Evolutionary conservation across 78 protist species (phyloP).

Genomic region (Creolimax fragrantissima): DNA sequence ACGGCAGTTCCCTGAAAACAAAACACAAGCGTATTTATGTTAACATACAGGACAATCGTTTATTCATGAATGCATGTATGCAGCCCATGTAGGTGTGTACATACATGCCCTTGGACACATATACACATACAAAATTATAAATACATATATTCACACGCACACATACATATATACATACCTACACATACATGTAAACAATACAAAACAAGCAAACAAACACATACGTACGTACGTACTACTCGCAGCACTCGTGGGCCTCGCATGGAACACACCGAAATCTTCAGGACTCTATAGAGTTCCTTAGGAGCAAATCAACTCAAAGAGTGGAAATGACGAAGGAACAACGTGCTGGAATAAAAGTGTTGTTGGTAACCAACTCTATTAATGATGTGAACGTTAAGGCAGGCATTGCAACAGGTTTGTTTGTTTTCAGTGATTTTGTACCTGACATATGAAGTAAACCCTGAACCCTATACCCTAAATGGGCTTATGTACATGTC

Average conservation of each 20-base stretch:
- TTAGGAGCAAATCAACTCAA: background rate
- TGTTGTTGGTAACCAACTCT: background rate
- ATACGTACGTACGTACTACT: background rate
- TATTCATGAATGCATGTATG: background rate
- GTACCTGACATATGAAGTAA: too few species aligned
- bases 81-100: background rate
- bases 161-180: background rate
- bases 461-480: too few species aligned
- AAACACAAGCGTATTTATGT: too few species aligned
- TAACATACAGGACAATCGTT: too few species aligned
- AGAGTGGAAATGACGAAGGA: background rate
- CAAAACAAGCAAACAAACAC: background rate
- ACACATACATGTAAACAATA: background rate
- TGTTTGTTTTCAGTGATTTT: too few species aligned
- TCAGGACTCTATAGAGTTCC: background rate
- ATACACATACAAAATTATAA: background rate
- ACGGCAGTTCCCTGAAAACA: too few species aligned
- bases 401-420: background rate
- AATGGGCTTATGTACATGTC: too few species aligned
- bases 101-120: background rate
- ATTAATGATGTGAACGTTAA: background rate
- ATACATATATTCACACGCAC: background rate
- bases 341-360: background rate
- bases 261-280: background rate
- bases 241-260: background rate